Evolutionary conservation across 768 basidiomycete genomes (phyloP).

Genomic region (Mycena maculata): DNA sequence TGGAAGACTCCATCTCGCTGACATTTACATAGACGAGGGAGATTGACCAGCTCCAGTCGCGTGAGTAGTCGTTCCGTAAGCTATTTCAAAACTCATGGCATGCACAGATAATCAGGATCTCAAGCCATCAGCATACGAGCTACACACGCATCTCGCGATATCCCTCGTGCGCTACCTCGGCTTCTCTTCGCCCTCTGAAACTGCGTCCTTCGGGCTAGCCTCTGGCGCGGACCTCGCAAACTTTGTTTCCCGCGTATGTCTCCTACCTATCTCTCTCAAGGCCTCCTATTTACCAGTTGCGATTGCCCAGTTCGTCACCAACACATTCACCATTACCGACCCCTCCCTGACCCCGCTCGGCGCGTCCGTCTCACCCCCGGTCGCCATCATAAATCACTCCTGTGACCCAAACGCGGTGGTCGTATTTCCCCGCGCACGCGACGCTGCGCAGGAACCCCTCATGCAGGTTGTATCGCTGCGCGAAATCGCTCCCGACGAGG

Average conservation of each 20-base stretch:
- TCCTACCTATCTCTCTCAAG: not conserved
- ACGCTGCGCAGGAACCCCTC: slow-evolving; percentile 60
- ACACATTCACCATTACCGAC: slow-evolving; percentile 88
- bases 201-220: slow-evolving; percentile 66
- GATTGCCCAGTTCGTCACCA: slow-evolving; percentile 86
- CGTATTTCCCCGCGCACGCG: slow-evolving; percentile 79
- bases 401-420: slow-evolving; percentile 90
- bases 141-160: slow-evolving; percentile 78
- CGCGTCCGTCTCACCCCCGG: slow-evolving; percentile 80
- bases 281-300: slow-evolving; percentile 11
- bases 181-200: slow-evolving; percentile 66
- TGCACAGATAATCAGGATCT: slow-evolving; percentile 67
- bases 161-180: slow-evolving; percentile 79
- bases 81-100: not conserved
- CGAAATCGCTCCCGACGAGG: slow-evolving; percentile 71
- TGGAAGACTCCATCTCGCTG: not conserved
- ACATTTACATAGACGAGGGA: slow-evolving; percentile 61
- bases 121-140: slow-evolving; percentile 59
- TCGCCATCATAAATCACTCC: slow-evolving; percentile 89
- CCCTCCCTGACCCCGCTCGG: slow-evolving; percentile 86
- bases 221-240: slow-evolving; percentile 75
- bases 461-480: slow-evolving; percentile 82
- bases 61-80: slow-evolving; percentile 56
- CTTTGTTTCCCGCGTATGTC: slow-evolving; percentile 74
- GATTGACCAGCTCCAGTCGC: slow-evolving; percentile 79